Evolutionary conservation across 495 filamentous ascomycete genomes (phyloP), one percentile per base, ranked within the genome.

Genomic region (Hypoxylon lienhwacheense): DNA sequence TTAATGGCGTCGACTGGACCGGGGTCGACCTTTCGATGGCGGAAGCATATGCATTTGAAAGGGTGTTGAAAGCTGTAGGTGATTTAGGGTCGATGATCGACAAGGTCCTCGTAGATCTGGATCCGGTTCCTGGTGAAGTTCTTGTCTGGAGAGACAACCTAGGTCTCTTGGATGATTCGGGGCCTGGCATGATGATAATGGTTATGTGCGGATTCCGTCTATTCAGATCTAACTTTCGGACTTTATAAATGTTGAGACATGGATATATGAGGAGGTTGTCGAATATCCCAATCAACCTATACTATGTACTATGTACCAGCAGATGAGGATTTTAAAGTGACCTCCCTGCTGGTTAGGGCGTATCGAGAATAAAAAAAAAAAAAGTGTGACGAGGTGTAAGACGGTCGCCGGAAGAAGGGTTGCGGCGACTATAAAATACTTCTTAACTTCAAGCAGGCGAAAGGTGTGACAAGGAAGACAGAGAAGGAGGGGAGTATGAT

Each of bases 131-230:
- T 11, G 52, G 41, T 20, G 48, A 40, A 6, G 63, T 19, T 49
- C 69, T 76, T 40, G 90, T 96, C 73, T 95, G 87, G 26, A 96
- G 81, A 45, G 86, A 87, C 58, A 96, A 77, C 72, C 88, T 87
- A 1, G 90, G 90, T 68, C 85, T 77, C 67, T 81, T 84, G 17
- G 73, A 55, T 14, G 25, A 39, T 28, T 47, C 55, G 7, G 59
- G 42, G 28, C 43, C 47, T 28, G 58, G 20, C 62, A 65, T 67
- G 31, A 21, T 47, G 47, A 52, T 33, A 31, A 53, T 25, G 16
- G 14, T 19, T 32, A 36, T 17, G 24, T 17, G 24, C 16, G 20
- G 7, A 47, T 11, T 51, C 5, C 12, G 40, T 40, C 8, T 32
- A 11, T 35, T 20, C 8, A 39, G 16, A 51, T 24, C 10, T 14